Evolutionary conservation across 2,329 filamentous ascomycete genomes (phyloP).

Genomic region (Fusarium hainanense): DNA sequence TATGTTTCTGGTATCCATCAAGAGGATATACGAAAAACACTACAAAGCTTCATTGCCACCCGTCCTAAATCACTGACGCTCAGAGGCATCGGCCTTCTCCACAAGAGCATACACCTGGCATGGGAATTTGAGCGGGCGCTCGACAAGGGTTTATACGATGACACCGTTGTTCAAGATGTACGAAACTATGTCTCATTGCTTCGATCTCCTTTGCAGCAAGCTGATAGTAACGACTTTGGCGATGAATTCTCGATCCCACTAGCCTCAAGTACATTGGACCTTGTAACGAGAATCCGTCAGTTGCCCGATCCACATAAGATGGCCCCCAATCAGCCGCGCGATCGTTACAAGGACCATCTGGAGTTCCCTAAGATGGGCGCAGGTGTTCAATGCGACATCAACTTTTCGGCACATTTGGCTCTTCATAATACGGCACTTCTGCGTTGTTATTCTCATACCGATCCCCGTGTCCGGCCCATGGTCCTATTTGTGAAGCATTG

Average conservation of each 20-base stretch:
- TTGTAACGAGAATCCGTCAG: constrained; percentile 57
- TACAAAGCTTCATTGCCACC: constrained; percentile 46
- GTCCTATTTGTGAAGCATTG: constrained; percentile 91
- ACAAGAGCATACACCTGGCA: constrained; percentile 67
- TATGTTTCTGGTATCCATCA: constrained; percentile 66
- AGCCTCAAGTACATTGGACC: constrained; percentile 45
- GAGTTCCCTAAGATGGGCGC: constrained; percentile 82
- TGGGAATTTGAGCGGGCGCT: constrained; percentile 66
- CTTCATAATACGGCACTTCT: constrained; percentile 86
- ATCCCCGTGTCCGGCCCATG: constrained; percentile 80
- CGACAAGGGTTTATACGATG: constrained; percentile 59
- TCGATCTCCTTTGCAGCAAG: constrained; percentile 50
- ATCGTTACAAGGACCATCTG: constrained; percentile 68
- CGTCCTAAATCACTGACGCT: constrained; percentile 47
- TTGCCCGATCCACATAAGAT: constrained; percentile 64
- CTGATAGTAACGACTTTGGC: not conserved
- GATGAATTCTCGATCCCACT: constrained; percentile 52
- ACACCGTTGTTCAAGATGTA: constrained; percentile 52
- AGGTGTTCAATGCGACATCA: constrained; percentile 92
- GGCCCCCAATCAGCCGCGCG: constrained; percentile 62
- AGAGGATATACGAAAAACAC: constrained; percentile 56
- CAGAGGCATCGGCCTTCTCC: constrained; percentile 58
- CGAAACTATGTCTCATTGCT: constrained; percentile 64
- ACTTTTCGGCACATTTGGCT: constrained; percentile 86
- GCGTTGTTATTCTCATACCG: constrained; percentile 83